A percentile compares a stretch with the other conserved stretches of the same genome.
phyloP scores from a whole-genome alignment of 148 eudicot species.

The Gaultheria prostrata region DNA sequence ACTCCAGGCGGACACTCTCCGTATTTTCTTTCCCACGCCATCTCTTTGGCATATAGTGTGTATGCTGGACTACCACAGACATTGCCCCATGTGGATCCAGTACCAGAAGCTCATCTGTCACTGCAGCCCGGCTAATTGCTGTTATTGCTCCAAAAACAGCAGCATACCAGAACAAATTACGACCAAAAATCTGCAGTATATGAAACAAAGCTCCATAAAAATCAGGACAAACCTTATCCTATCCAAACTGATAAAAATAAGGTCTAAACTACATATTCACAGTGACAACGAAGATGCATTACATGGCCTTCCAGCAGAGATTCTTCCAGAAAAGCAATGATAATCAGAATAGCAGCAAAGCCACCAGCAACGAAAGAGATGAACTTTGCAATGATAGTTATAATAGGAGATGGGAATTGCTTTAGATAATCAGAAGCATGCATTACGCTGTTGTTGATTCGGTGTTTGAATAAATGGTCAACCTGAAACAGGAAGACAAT shows the following conservation, averaged over 20 bases:
- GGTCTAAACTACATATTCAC: background rate
- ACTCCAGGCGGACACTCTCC: conserved; percentile 60
- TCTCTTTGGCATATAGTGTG: conserved; percentile 86
- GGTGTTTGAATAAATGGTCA: conserved; percentile 91
- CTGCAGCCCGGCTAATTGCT: conserved; percentile 82
- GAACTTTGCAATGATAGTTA: conserved; percentile 79
- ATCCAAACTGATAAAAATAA: background rate
- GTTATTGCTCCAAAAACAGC: conserved; percentile 96
- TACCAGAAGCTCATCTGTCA: conserved; percentile 72
- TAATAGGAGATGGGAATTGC: conserved; percentile 87
- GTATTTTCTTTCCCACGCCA: conserved; percentile 96
- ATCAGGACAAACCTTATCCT: background rate
- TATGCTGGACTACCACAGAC: conserved; percentile 78
- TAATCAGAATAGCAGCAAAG: conserved; percentile 87
- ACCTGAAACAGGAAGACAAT: conserved; percentile 46
- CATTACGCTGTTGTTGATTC: conserved; percentile 66
- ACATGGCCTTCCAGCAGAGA: conserved; percentile 99
- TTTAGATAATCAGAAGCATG: conserved; percentile 90
- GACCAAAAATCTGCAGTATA: conserved; percentile 79
- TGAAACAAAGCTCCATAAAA: conserved; percentile 8
- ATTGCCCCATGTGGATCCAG: conserved; percentile 84
- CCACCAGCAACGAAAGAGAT: conserved; percentile 93
- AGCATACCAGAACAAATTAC: conserved; percentile 95
- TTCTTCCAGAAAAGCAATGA: conserved; percentile 89
- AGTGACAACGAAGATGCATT: conserved; percentile 29